Evolutionary conservation across 495 filamentous ascomycete species (phyloP).

Genomic region (Usnea hakonensis): DNA sequence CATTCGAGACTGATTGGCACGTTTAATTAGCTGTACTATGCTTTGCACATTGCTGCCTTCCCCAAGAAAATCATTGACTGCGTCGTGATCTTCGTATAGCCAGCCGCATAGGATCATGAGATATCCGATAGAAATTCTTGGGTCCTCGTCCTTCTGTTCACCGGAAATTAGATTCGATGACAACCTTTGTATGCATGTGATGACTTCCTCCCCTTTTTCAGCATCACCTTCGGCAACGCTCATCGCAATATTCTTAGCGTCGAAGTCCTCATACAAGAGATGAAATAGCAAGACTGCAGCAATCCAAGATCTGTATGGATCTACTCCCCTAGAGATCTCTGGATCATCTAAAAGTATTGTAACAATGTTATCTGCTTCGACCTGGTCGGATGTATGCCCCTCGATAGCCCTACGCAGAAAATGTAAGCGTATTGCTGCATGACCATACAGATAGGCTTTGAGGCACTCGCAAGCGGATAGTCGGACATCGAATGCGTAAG

Average conservation of each 20-base stretch:
- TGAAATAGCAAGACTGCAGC: slow-evolving; percentile 86
- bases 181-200: slow-evolving; percentile 86
- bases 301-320: slow-evolving; percentile 90
- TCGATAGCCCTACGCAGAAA: slow-evolving; percentile 85
- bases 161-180: slow-evolving; percentile 71
- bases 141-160: slow-evolving; percentile 67
- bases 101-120: slow-evolving; percentile 88
- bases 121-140: slow-evolving; percentile 76
- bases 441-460: slow-evolving; percentile 80
- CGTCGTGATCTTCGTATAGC: slow-evolving; percentile 87
- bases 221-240: slow-evolving; percentile 82
- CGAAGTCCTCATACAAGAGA: slow-evolving; percentile 71
- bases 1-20: slow-evolving; percentile 47
- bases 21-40: slow-evolving; percentile 66
- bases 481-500: slow-evolving; percentile 67
- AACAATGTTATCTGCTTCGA: slow-evolving; percentile 85
- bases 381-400: slow-evolving; percentile 67
- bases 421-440: slow-evolving; percentile 69
- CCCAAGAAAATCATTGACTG: slow-evolving; percentile 87
- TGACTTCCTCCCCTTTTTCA: slow-evolving; percentile 84
- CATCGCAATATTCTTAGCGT: slow-evolving; percentile 75
- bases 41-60: slow-evolving; percentile 89
- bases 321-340: slow-evolving; percentile 50
- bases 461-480: slow-evolving; percentile 82
- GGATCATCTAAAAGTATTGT: slow-evolving; percentile 62